Evolutionary conservation across 1,139 yeast genomes (phyloP).

Genomic region (Kodamaea ohmeri): DNA sequence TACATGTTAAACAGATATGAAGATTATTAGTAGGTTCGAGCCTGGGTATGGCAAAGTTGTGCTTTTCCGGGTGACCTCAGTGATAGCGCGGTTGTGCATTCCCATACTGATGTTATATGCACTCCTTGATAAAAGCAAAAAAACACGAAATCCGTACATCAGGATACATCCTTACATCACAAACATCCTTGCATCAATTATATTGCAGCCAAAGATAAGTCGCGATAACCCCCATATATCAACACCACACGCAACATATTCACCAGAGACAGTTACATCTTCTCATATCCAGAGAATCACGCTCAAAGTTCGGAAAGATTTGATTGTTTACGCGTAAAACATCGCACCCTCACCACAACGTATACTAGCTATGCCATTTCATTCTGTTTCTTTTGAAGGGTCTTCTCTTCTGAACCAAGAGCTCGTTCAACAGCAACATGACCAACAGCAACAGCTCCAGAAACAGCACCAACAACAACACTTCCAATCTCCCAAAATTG

Average conservation of each 20-base stretch:
- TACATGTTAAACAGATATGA: too few relatives aligned
- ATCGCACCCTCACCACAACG: neutral
- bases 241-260: neutral
- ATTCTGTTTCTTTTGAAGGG: constrained; percentile 11
- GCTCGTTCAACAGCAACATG: constrained; percentile 9
- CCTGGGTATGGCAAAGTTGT: too few relatives aligned
- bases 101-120: too few relatives aligned
- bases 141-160: neutral
- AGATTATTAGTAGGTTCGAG: too few relatives aligned
- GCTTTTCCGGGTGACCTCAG: too few relatives aligned
- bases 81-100: too few relatives aligned
- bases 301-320: too few relatives aligned
- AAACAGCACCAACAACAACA: constrained; percentile 8
- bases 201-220: constrained; percentile 1
- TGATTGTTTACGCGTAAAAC: too few relatives aligned
- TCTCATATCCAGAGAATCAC: too few relatives aligned
- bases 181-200: constrained; percentile 12
- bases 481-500: constrained; percentile 6
- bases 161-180: constrained; percentile 7
- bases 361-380: constrained; percentile 15
- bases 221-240: neutral
- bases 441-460: constrained; percentile 8
- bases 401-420: constrained; percentile 7
- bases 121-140: neutral
- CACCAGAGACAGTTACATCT: neutral